Evolutionary conservation across 2,329 filamentous ascomycete species (phyloP), one percentile per base, ranked within the genome.

Genomic region (Aspergillus transmontanensis): DNA sequence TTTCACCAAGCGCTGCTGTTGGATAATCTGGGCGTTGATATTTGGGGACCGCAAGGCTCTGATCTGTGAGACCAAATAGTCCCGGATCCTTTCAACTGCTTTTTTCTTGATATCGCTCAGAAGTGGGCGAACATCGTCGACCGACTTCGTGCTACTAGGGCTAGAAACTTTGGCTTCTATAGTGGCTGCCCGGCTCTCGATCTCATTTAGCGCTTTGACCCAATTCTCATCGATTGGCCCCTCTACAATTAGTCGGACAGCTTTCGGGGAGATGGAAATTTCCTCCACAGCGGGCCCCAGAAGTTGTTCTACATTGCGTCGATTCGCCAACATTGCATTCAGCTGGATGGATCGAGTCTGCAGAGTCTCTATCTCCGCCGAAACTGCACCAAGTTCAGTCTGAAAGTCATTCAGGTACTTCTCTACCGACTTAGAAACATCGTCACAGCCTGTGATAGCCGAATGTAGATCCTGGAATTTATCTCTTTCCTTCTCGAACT

Each of bases 1-100:
- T 70, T 87, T 90, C 56, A 97, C 82, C 70, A 99, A 93, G 64
- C 90, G 91, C 74, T 96, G 92, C 72, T 97, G 93, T 75, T 99
- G 95, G 56, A 99, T 94, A 62, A 98, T 90, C 75, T 99, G 95
- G 3, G 94, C 93, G 76, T 99, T 98, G 76, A 98, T 97, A 72
- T 94, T 95, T 16, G 95, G 95, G 30, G 94, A 97, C 61, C 95
- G 88, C 58, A 99, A 83, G 5, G 94, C 92, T 78, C 97, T 97
- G 76, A 99, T 95, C 76, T 98, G 94, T 19, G 92, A 87, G 14
- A 99, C 95, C 43, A 99, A 85, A 73, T 96, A 96, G 77, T 99
- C 95, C 63, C 96, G 87, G 76, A 98, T 96, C 61, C 95, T 88
- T 78, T 97, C 93, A 32, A 96, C 84, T n/a, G 94, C 94, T 82